Evolutionary conservation across 441 rosid species (phyloP), one percentile per base, ranked within the genome.

Genomic region (Gossypium laxum): DNA sequence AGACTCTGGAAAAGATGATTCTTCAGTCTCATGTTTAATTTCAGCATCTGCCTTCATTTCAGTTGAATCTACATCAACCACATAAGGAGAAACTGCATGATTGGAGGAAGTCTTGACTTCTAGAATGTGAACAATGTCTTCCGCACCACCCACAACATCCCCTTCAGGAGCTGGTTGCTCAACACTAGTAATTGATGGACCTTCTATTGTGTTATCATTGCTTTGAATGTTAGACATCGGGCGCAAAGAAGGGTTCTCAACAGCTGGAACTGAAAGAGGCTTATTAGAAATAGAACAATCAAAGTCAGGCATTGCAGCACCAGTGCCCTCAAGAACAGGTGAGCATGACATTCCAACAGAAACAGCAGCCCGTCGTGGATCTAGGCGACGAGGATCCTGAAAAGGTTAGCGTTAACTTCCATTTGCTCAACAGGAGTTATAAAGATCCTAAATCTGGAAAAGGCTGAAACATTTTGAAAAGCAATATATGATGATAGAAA

Each of bases 331-430:
- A 58, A 75, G 67, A 73, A 72, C 66, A 67, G 91, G 77, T 12
- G 74, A 21, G 41, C 85, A 77, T 55, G 83, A 71, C 69, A 81
- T 75, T 78, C 81, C 95, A 76, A 63, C 77, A 43, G 88, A 67
- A 79, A 87, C 71, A 71, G 81, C 74, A 74, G 77, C 43, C 73
- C 91, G 89, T 59, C 99, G 89, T 58, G 99, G 99, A 83, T 96
- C 99, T 77, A 91, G 76, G 79, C 97, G 97, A 56, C 99, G 98
- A 14, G 97, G 97, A 86, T 96, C 99, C 98, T 96, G 90, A 76
- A 83, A 73, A 75, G 60, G 64, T 50, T 59, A 58, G 48, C 45
- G 43, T 65, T 74, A 72, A 81, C 76, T 75, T 64, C 77, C 65
- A 51, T 51, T 47, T 45, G 5, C 48, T 28, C 8, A 67, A 38